Conservation (phyloP, 2,329 filamentous ascomycete genomes). For the Pleoardoris graminearum region DNA sequence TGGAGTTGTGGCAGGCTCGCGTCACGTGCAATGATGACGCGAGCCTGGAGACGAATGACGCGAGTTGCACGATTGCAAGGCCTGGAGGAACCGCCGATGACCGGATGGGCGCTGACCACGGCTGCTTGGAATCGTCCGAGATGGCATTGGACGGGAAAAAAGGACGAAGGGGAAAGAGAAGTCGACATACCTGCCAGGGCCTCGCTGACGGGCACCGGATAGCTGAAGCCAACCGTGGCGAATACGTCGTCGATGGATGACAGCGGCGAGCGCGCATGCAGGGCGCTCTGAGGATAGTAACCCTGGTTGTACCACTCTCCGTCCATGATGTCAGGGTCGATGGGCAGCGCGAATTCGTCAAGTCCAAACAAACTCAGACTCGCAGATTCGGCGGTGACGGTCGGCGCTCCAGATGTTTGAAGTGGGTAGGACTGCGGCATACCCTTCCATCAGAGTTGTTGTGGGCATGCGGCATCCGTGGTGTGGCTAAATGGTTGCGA, state of each 20-base stretch:
- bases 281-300: conserved; percentile 16
- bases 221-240: conserved; percentile 11
- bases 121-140: too few relatives aligned
- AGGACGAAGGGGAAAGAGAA: conserved; percentile 2
- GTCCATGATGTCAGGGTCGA: conserved; percentile 32
- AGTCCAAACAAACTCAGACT: conserved; percentile 47
- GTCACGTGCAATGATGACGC: conserved; percentile 12
- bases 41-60: conserved; percentile 25
- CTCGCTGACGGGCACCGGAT: conserved; percentile 10
- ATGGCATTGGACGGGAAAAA: conserved; percentile 3
- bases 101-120: neutral
- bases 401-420: conserved; percentile 43
- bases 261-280: conserved; percentile 11
- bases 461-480: conserved; percentile 15
- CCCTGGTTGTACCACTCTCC: conserved; percentile 27
- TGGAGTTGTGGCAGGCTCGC: neutral
- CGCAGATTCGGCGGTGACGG: conserved; percentile 42
- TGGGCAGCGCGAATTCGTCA: conserved; percentile 37
- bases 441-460: conserved; percentile 42
- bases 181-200: conserved; percentile 13
- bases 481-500: conserved; percentile 9
- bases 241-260: conserved; percentile 14
- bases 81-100: neutral
- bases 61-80: neutral
- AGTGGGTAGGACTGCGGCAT: conserved; percentile 40